A percentile compares a stretch with the other conserved stretches of the same genome.
Conservation (phyloP, 345 rosid genomes). For the Melaleuca quinquenervia region DNA sequence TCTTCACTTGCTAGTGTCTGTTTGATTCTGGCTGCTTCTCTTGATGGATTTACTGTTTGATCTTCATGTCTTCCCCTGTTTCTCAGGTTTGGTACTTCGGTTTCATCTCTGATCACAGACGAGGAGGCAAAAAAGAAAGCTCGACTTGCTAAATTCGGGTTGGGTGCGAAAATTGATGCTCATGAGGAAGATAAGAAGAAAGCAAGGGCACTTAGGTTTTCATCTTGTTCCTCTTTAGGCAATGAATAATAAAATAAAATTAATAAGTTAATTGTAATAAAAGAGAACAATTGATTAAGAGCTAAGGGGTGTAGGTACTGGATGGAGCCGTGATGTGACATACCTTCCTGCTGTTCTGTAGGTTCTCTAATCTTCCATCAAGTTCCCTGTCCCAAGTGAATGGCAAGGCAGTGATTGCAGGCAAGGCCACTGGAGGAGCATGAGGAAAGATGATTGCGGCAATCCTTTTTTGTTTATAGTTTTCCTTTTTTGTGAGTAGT, state of each 20-base stretch:
- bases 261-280: not conserved
- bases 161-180: slow-evolving; percentile 29
- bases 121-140: slow-evolving; percentile 86
- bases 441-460: slow-evolving; percentile 6
- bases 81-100: slow-evolving; percentile 65
- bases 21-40: not conserved
- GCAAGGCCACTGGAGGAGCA: slow-evolving; percentile 49
- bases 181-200: slow-evolving; percentile 71
- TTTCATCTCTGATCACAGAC: slow-evolving; percentile 23
- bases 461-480: slow-evolving; percentile 6
- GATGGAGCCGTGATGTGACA: not conserved
- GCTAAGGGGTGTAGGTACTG: not conserved
- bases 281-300: not conserved
- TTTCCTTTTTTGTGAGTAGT: slow-evolving; percentile 19
- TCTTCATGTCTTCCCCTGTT: not conserved
- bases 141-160: slow-evolving; percentile 61
- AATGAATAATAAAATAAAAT: not conserved
- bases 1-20: not conserved
- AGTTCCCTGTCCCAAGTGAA: slow-evolving; percentile 30
- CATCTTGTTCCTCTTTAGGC: not conserved
- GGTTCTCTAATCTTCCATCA: slow-evolving; percentile 52
- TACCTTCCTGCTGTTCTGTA: slow-evolving; percentile 2
- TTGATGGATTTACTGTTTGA: not conserved
- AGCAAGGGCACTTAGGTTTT: slow-evolving; percentile 73
- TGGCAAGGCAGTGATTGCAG: slow-evolving; percentile 46